Evolutionary conservation across 306 rosid genomes (phyloP), one percentile per base, ranked within the genome.

Genomic region (Citrullus amarus): DNA sequence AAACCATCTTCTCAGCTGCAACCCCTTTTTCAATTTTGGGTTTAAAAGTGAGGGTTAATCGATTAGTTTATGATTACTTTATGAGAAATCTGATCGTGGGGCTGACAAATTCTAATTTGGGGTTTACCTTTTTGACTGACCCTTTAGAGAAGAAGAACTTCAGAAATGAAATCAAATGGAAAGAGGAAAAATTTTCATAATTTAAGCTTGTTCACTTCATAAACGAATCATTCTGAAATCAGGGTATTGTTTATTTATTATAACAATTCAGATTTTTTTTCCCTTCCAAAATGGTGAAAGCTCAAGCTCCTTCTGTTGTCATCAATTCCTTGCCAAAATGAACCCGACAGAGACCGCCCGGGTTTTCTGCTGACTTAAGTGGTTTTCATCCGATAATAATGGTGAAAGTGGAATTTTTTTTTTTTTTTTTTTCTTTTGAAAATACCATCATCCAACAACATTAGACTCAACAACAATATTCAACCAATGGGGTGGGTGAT

Each of bases 1-100:
- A 50, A 72, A 50, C 77, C 77, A 50, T 72, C 60, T 72, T 72
- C 77, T 72, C 60, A 50, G 77, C 58, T 46, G 54, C 59, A 22
- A 50, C 12, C 4, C 20, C 20, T 20, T 70, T 25, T 70, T 46
- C 39, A 70, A 39, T 10, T 68, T 71, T 14, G 20, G 59, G 43
- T 25, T 61, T 70, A 44, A 71, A 71, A 71, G 39, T 46, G 11
- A 41, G 74, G 18, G n/a, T 48, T 48, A 20, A 71, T 44, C 58
- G 75, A 69, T 43, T 69, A 69, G 75, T 20, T 69, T 69, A 43
- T 22, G 56, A 22, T 69, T 69, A 44, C 32, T 41, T 69, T 69
- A 43, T 9, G 18, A 44, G 53, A n/a, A 69, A 69, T 67, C 32
- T 67, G 53, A 67, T 67, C 5, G 51, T 18, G 74, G 53, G 53